A percentile compares a stretch with the other conserved stretches of the same genome.
Evolutionary conservation across 108 stramenopile genomes (phyloP).

Genomic region (Cyclotella cryptica): DNA sequence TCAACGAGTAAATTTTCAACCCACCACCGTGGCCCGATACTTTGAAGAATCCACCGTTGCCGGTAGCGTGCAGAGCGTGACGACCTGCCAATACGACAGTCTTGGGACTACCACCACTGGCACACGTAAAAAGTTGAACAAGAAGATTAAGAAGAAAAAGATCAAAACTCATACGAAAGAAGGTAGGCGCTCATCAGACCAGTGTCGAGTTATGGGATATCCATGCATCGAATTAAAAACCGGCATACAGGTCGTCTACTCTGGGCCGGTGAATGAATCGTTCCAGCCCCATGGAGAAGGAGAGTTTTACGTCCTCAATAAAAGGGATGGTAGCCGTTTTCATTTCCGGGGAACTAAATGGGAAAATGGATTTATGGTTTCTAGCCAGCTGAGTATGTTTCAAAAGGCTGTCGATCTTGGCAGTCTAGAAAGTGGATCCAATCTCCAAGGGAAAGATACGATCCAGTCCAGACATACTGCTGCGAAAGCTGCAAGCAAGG

Average conservation of each 20-base stretch:
- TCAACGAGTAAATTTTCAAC: not conserved
- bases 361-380: conserved; percentile 13
- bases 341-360: not conserved
- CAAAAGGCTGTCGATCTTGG: not conserved
- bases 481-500: not conserved
- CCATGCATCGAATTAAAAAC: conserved; percentile 5
- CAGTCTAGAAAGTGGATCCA: too few species aligned
- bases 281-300: conserved; percentile 18
- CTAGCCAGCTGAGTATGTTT: not conserved
- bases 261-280: conserved; percentile 1
- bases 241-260: conserved; percentile 1
- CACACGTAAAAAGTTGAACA: conserved; percentile 5
- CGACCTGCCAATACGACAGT: not conserved
- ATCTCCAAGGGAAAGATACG: not conserved
- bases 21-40: conserved; percentile 7
- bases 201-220: conserved; percentile 2
- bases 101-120: not conserved
- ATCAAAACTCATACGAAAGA: not conserved
- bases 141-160: conserved; percentile 1
- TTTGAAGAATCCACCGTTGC: not conserved
- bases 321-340: not conserved
- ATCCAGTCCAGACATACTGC: not conserved
- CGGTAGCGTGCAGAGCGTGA: not conserved
- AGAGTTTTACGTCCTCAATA: not conserved
- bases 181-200: not conserved